These are phyloP conservation scores for Trichopus zeylanicus DNA, from an alignment of 116 monocot species.

Conservation along the genomic window DNA sequence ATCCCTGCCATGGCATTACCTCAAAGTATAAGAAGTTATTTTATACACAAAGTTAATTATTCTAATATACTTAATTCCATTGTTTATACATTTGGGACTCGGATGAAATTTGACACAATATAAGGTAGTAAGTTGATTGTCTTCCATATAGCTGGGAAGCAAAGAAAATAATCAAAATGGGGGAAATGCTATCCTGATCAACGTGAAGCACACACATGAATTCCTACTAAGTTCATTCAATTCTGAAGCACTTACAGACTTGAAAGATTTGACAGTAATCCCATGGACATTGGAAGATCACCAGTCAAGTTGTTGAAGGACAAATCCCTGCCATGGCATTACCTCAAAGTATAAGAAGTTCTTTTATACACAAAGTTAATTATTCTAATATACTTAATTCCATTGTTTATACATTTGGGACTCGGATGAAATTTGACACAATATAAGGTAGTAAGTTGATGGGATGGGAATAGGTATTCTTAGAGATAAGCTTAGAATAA, in stretches of 20 bases:
- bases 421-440: too few relatives aligned
- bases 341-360: background rate
- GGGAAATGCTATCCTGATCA: background rate
- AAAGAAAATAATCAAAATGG: background rate
- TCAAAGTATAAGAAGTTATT: background rate
- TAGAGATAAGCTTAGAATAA: too few relatives aligned
- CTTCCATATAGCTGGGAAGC: conserved; percentile 60
- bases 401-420: too few relatives aligned
- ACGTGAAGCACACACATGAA: background rate
- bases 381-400: too few relatives aligned
- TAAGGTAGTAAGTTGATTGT: conserved; percentile 75
- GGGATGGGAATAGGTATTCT: too few relatives aligned
- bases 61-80: too few relatives aligned
- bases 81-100: too few relatives aligned
- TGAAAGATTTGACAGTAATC: conserved; percentile 67
- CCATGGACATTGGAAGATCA: conserved; percentile 68
- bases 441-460: too few relatives aligned
- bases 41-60: too few relatives aligned
- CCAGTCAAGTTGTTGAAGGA: conserved; percentile 79
- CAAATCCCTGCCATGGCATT: conserved; percentile 47
- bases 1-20: conserved; percentile 38
- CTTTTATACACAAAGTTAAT: too few relatives aligned
- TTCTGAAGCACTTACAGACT: conserved; percentile 52
- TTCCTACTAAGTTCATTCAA: background rate
- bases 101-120: too few relatives aligned